Conservation (phyloP, 495 filamentous ascomycete genomes). For the Hyaloscypha hepaticicola region DNA sequence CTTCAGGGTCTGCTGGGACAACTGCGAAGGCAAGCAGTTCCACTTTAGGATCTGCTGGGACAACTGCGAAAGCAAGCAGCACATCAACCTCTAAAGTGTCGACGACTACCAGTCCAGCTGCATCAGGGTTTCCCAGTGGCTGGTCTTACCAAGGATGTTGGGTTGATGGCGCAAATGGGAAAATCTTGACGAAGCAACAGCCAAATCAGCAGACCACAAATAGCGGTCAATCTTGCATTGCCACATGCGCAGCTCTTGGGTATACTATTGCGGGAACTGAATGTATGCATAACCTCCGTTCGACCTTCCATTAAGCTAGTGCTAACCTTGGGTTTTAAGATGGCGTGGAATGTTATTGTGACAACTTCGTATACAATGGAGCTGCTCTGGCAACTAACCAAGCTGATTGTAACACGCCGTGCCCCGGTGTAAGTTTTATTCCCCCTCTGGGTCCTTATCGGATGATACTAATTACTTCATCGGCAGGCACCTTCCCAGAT, state of each 20-base stretch:
- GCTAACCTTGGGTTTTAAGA: too few relatives aligned
- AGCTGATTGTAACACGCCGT: conserved; percentile 51
- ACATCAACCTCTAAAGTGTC: conserved; percentile 9
- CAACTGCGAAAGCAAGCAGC: conserved; percentile 38
- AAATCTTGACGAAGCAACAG: conserved; percentile 9
- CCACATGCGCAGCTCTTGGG: conserved; percentile 50
- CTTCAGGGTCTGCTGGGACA: too few relatives aligned
- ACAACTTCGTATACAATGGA: conserved; percentile 28
- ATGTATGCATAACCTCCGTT: too few relatives aligned
- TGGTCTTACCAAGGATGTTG: conserved; percentile 28
- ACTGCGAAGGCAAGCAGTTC: conserved; percentile 40
- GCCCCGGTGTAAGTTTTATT: too few relatives aligned
- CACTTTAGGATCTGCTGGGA: too few relatives aligned
- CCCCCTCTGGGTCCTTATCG: too few relatives aligned
- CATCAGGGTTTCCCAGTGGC: conserved; percentile 17
- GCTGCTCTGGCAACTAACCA: conserved; percentile 37
- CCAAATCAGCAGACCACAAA: conserved; percentile 7
- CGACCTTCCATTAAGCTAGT: too few relatives aligned
- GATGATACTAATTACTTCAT: too few relatives aligned
- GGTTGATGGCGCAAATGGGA: conserved; percentile 15
- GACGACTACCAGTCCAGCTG: conserved; percentile 7
- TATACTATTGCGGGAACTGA: conserved; percentile 61
- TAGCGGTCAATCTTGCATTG: conserved; percentile 57
- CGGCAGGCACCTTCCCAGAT: conserved; percentile 47
- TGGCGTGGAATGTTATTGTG: conserved; percentile 58